Conservation (phyloP, 2,329 filamentous ascomycete genomes). For the Aureobasidium sp. region DNA sequence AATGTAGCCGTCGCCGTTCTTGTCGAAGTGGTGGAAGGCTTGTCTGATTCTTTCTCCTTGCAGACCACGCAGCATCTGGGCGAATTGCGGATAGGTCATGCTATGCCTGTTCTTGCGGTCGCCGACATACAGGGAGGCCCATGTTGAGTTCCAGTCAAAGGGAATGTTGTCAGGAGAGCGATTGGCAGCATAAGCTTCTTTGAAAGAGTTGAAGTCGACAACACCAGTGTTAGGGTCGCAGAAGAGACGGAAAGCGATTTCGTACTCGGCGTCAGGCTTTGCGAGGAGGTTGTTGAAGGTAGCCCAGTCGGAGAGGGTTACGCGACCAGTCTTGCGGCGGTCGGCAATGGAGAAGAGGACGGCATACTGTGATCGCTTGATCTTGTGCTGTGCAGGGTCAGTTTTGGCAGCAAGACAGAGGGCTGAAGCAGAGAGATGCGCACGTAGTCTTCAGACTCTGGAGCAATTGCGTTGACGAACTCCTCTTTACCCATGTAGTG, state of each 20-base stretch:
- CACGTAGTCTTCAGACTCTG: constrained; percentile 82
- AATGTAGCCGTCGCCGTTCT: constrained; percentile 88
- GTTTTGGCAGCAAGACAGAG: background rate
- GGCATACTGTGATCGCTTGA: constrained; percentile 89
- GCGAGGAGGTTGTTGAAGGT: constrained; percentile 88
- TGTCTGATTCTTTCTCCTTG: constrained; percentile 95
- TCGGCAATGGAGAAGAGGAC: constrained; percentile 92
- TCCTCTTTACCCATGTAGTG: constrained; percentile 74
- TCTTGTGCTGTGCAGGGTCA: constrained; percentile 68
- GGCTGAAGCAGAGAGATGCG: background rate
- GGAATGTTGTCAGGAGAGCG: constrained; percentile 79
- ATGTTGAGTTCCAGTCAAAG: constrained; percentile 96
- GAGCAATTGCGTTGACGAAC: constrained; percentile 87
- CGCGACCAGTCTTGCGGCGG: constrained; percentile 61
- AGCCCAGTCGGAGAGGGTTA: constrained; percentile 80
- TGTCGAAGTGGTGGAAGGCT: constrained; percentile 88
- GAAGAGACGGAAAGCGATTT: constrained; percentile 96
- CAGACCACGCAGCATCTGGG: constrained; percentile 92
- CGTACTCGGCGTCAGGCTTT: constrained; percentile 96
- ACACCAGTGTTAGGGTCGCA: constrained; percentile 75
- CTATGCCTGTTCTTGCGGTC: constrained; percentile 79
- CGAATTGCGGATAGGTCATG: constrained; percentile 93
- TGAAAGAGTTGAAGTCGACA: constrained; percentile 86
- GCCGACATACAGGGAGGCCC: constrained; percentile 91
- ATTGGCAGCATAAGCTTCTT: constrained; percentile 77